Percentiles rank a stretch among this genome's conserved stretches.
Evolutionary conservation across 768 basidiomycete species (phyloP).

Genomic region (Amanita subjunquillea): DNA sequence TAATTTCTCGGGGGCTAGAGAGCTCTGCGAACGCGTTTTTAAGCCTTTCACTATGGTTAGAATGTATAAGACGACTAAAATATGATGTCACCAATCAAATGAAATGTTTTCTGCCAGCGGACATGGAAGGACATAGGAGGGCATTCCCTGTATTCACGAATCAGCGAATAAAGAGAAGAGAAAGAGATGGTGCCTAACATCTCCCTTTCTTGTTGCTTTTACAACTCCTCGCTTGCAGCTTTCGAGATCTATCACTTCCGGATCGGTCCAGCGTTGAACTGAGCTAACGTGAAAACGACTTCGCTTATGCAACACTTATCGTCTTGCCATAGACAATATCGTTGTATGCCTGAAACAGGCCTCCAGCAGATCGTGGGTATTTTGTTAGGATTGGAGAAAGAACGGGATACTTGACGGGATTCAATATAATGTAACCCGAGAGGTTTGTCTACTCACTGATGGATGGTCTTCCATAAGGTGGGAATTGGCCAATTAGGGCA

Average conservation of each 20-base stretch:
- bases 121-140: slow-evolving; percentile 54
- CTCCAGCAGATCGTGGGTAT: slow-evolving; percentile 52
- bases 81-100: slow-evolving; percentile 38
- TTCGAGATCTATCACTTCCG: slow-evolving; percentile 52
- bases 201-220: slow-evolving; percentile 43
- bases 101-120: slow-evolving; percentile 56
- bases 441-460: not conserved
- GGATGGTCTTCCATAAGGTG: not conserved
- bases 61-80: not conserved
- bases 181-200: slow-evolving; percentile 22
- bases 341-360: slow-evolving; percentile 69
- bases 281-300: slow-evolving; percentile 1
- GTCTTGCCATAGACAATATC: slow-evolving; percentile 51
- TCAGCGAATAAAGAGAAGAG: slow-evolving; percentile 1
- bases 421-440: not conserved
- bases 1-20: slow-evolving; percentile 40
- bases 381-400: slow-evolving; percentile 40
- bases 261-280: slow-evolving; percentile 69
- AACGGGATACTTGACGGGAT: slow-evolving; percentile 27
- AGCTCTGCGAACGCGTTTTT: slow-evolving; percentile 45
- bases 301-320: not conserved
- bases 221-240: slow-evolving; percentile 45
- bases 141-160: slow-evolving; percentile 26
- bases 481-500: not conserved
- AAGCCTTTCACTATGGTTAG: slow-evolving; percentile 30